Evolutionary conservation across 2,329 filamentous ascomycete genomes (phyloP), one percentile per base, ranked within the genome.

Genomic region (Parafenestella ontariensis): DNA sequence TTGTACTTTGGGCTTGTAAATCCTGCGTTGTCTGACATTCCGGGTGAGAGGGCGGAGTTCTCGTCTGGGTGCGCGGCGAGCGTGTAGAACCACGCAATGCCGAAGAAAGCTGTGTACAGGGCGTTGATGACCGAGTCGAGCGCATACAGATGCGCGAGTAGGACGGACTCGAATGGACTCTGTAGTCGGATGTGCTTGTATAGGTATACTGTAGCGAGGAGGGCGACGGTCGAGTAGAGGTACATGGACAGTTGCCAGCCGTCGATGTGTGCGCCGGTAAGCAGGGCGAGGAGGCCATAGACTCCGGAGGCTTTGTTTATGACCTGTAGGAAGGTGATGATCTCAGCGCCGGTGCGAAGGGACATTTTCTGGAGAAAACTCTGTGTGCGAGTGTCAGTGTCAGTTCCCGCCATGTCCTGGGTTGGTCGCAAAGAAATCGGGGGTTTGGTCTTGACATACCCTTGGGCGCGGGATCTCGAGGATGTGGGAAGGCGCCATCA

Each of bases 231-330:
- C 23, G 90, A 95, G 82, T 96, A 96, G 44, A 96, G 83, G 82
- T 96, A 97, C 83, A 96, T 95, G 53, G 89, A 90, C 52, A 96
- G 84, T 77, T 97, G 94, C 21, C 95, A 84, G 26, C 87, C 83
- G 49, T 91, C 93, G 59, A 96, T 86, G 65, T 89, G 82, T 76
- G 91, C 92, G 72, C 94, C 94, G 21, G 93, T 96, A 61, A 96
- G 82, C 64, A 96, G 85, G 54, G 93, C 92, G 64, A 97, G 88
- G 39, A 97, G 83, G 62, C 93, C 93, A 77, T 96, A 97, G 64
- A 96, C 82, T 53, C 92, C 93, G 45, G 91, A 94, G 64, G 93
- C 86, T 77, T 96, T 96, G 83, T 97, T 97, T 79, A 97, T 88
- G 50, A 96, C 83, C 61, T 96, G 85, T 10, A 90, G 87, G 58